Evolutionary conservation across 2,329 filamentous ascomycete genomes (phyloP).

Genomic region (Trichoderma semiorbis): DNA sequence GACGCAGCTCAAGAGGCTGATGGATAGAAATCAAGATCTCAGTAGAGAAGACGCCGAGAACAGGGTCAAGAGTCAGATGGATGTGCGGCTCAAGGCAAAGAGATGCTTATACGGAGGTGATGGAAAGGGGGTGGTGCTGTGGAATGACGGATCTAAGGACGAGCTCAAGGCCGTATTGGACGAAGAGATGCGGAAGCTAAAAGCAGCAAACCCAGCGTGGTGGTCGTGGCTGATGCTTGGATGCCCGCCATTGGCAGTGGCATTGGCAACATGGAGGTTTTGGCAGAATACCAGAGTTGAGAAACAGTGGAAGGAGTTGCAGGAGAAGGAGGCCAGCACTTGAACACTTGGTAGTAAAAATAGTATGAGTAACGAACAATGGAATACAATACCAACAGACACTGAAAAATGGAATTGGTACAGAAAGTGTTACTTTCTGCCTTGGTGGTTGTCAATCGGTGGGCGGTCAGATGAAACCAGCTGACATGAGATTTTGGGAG

Average conservation of each 20-base stretch:
- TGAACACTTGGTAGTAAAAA: neutral
- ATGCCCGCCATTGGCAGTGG: slow-evolving; percentile 71
- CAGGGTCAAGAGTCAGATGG: slow-evolving; percentile 79
- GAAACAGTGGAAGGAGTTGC: slow-evolving; percentile 60
- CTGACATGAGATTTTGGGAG: slow-evolving; percentile 12
- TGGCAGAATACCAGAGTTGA: slow-evolving; percentile 69
- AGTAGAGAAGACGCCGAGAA: slow-evolving; percentile 83
- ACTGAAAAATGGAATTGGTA: neutral
- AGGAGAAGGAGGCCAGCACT: slow-evolving; percentile 42
- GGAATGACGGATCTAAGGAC: slow-evolving; percentile 78
- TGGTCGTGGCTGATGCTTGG: slow-evolving; percentile 73
- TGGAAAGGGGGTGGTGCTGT: slow-evolving; percentile 74
- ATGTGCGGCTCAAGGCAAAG: slow-evolving; percentile 78
- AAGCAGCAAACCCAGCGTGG: slow-evolving; percentile 66
- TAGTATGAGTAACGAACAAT: neutral
- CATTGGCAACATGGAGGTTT: slow-evolving; percentile 67
- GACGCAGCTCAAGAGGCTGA: slow-evolving; percentile 77
- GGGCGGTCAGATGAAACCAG: slow-evolving; percentile 2
- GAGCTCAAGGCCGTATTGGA: slow-evolving; percentile 66
- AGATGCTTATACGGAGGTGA: slow-evolving; percentile 63
- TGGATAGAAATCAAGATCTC: slow-evolving; percentile 72
- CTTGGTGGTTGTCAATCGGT: neutral
- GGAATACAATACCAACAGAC: neutral
- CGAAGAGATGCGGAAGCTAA: slow-evolving; percentile 61
- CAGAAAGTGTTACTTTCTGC: neutral